Evolutionary conservation across 139 green algal genomes (phyloP), one percentile per base, ranked within the genome.

Genomic region (Coccomyxa sp.): DNA sequence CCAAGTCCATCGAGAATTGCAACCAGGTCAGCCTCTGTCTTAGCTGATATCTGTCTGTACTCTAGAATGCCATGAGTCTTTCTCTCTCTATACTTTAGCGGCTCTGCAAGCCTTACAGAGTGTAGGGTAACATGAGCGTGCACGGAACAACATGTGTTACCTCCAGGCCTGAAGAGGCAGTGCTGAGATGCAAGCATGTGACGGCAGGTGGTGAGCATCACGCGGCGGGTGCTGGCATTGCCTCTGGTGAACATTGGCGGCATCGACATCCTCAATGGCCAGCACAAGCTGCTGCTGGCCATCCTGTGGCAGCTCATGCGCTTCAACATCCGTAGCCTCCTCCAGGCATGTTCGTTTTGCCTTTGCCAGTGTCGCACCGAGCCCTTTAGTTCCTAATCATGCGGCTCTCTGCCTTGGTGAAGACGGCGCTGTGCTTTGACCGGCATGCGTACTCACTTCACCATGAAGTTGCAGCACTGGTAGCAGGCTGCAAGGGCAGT

Each of bases 221-320:
- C 31, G 36, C 50, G 77, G 78, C 38, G 78, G 22, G 35, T 55
- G 39, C 68, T 91, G 39, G 55, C 68, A 8, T 35, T 90, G 16
- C 82, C 79, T 8, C 76, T 91, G 9, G 83, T 91, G n/a, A 79
- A 78, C 73, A 90, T 90, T 22, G 76, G 72, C n/a, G 81, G 84
- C 4, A 39, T 79, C 4, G 88, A 92, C 74, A 79, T 92, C 2
- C 73, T 82, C 8, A 58, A 77, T 0, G 87, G 87, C 18, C 82
- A 86, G 39, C 82, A 78, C n/a, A 92, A 89, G 75, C 44, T 84
- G 38, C 85, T 91, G 55, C 78, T 92, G 22, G 78, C 79, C 24
- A 76, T 92, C 24, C 70, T 92, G 69, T 92, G 84, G 79, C 88
- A 92, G 80, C 82, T 92, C 31, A 91, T 92, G 86, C 73, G 88